These are phyloP conservation scores for Parmelia sp. DNA, from an alignment of 495 filamentous ascomycete genomes.

Conservation along the genomic window DNA sequence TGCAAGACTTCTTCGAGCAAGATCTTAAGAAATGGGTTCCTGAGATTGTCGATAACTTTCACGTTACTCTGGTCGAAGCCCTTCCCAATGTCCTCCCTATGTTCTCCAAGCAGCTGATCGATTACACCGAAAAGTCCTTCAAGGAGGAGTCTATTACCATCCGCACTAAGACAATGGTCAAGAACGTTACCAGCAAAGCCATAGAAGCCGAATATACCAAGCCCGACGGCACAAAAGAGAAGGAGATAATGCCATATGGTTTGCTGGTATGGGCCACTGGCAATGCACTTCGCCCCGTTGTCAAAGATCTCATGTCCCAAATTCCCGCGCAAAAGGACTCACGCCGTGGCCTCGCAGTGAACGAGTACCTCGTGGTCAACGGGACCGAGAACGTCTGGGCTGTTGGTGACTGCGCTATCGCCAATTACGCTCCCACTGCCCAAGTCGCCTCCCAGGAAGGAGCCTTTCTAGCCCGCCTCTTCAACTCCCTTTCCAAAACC, in stretches of 20 bases:
- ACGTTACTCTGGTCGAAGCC: conserved; percentile 94
- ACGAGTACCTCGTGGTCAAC: conserved; percentile 97
- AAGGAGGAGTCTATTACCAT: conserved; percentile 97
- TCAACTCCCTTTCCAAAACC: conserved; percentile 96
- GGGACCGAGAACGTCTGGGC: conserved; percentile 96
- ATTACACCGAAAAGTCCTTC: conserved; percentile 98
- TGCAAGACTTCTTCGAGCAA: conserved; percentile 97
- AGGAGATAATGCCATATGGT: conserved; percentile 83
- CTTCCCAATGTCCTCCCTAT: conserved; percentile 96
- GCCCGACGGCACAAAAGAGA: conserved; percentile 78
- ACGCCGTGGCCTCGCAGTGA: conserved; percentile 87
- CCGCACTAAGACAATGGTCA: conserved; percentile 97
- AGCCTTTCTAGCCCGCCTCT: conserved; percentile 86
- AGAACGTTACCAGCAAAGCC: conserved; percentile 88
- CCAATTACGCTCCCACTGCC: conserved; percentile 95
- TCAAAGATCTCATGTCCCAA: conserved; percentile 84
- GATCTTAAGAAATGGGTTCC: conserved; percentile 98
- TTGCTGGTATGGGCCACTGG: conserved; percentile 98
- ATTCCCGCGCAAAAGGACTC: conserved; percentile 94
- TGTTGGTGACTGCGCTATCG: conserved; percentile 81
- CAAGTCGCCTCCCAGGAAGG: conserved; percentile 97
- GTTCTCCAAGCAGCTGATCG: conserved; percentile 98
- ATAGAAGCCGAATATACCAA: conserved; percentile 84
- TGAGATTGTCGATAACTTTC: conserved; percentile 88
- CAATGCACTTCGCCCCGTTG: conserved; percentile 81